Percentiles rank a stretch among this genome's conserved stretches.
Evolutionary conservation across 331 rosid genomes (phyloP).

Genomic region (Malus hybrid): DNA sequence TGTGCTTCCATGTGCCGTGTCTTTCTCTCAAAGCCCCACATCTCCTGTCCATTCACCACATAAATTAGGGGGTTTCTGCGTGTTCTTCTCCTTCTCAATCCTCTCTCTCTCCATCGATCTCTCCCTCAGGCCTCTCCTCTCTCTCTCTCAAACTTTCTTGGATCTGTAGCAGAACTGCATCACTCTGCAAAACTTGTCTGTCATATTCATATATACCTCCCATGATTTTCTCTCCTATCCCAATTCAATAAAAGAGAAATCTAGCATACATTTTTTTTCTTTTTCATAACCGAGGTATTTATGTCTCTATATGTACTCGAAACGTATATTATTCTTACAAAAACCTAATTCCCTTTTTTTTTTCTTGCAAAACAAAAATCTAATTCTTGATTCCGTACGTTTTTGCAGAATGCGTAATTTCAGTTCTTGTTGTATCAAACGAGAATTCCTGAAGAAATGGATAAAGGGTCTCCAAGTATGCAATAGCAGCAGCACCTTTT

Average conservation of each 20-base stretch:
- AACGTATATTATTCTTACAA: too few relatives aligned
- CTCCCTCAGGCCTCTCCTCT: not conserved
- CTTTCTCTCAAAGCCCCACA: constrained; percentile 74
- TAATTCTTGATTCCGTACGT: not conserved
- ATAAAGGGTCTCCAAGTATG: constrained; percentile 47
- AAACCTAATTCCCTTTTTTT: not conserved
- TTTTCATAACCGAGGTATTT: not conserved
- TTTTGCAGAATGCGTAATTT: constrained; percentile 44
- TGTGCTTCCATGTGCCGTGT: constrained; percentile 98
- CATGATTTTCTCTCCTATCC: not conserved
- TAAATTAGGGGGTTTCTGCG: constrained; percentile 49
- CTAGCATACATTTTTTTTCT: too few relatives aligned
- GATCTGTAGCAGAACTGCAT: constrained; percentile 24
- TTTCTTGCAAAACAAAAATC: too few relatives aligned
- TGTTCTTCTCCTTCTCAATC: constrained; percentile 42
- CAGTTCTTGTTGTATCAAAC: constrained; percentile 27
- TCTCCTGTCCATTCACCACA: constrained; percentile 37
- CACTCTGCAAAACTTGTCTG: constrained; percentile 22
- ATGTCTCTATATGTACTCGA: not conserved
- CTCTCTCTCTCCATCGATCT: constrained; percentile 5
- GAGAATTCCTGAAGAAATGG: constrained; percentile 64
- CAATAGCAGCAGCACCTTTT: not conserved
- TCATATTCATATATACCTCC: not conserved
- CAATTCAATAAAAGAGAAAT: constrained; percentile 1
- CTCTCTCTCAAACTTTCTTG: constrained; percentile 29